A percentile compares a stretch with the other conserved stretches of the same genome.
These are phyloP conservation scores for Eragrostis tef DNA, from an alignment of 202 grass and related monocot species.

Conservation along the genomic window DNA sequence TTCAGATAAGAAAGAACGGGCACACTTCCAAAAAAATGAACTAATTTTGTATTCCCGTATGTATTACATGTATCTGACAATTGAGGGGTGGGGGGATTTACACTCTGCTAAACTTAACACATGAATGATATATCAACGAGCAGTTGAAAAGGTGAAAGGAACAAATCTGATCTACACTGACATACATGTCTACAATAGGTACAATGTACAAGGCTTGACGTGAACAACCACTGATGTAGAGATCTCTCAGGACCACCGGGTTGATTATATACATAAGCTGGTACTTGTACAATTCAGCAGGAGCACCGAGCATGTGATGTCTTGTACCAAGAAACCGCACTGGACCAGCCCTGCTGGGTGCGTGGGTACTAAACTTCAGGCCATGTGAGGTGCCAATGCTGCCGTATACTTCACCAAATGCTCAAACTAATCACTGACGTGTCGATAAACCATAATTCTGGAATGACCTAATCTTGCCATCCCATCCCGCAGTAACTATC, in stretches of 20 bases:
- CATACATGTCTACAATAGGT: constrained; percentile 53
- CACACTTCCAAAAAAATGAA: constrained; percentile 48
- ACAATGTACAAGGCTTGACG: constrained; percentile 56
- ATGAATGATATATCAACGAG: constrained; percentile 32
- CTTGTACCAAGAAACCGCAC: constrained; percentile 58
- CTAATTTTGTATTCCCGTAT: constrained; percentile 55
- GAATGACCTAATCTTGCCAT: constrained; percentile 75
- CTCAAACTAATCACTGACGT: constrained; percentile 52
- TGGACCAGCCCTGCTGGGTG: constrained; percentile 59
- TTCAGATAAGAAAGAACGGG: background rate
- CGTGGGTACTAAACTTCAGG: constrained; percentile 42
- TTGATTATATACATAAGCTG: constrained; percentile 57
- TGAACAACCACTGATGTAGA: constrained; percentile 51
- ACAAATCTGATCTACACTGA: constrained; percentile 52
- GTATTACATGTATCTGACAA: constrained; percentile 34
- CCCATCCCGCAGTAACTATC: constrained; percentile 86
- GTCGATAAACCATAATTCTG: constrained; percentile 87
- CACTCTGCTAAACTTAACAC: constrained; percentile 44
- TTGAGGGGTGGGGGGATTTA: constrained; percentile 17
- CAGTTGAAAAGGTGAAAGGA: background rate
- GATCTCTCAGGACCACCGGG: constrained; percentile 57
- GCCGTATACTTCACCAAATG: constrained; percentile 40
- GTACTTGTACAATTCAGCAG: constrained; percentile 58
- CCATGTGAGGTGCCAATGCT: constrained; percentile 57
- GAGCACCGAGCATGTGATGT: constrained; percentile 64